phyloP scores from a whole-genome alignment of 2,329 filamentous ascomycete species.

The Elsinoe australis region DNA sequence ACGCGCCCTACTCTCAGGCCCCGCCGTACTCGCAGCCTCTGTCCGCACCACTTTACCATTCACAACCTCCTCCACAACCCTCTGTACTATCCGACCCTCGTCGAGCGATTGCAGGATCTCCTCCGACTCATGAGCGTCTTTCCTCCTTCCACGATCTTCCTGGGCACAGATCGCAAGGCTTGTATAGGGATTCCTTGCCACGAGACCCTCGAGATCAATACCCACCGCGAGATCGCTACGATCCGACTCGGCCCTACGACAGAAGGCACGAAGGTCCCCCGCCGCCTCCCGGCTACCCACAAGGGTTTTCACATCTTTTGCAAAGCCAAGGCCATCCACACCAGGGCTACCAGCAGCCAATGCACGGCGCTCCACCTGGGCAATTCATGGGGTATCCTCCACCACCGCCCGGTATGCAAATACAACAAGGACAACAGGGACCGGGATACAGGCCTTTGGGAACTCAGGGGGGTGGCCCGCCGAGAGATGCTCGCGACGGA shows the following conservation, averaged over 20 bases:
- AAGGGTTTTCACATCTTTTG: not conserved
- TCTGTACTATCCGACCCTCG: slow-evolving; percentile 4
- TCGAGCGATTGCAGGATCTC: not conserved
- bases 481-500: not conserved
- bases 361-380: not conserved
- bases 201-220: slow-evolving; percentile 1
- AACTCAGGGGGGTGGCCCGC: not conserved
- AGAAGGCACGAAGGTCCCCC: slow-evolving; percentile 1
- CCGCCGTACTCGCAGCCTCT: slow-evolving; percentile 5
- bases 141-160: slow-evolving; percentile 3
- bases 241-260: slow-evolving; percentile 3
- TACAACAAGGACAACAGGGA: not conserved
- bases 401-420: slow-evolving; percentile 6
- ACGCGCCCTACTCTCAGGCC: slow-evolving; percentile 2
- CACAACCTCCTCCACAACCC: not conserved
- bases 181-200: not conserved
- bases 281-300: not conserved
- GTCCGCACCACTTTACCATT: slow-evolving; percentile 6
- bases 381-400: slow-evolving; percentile 7
- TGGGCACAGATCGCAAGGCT: not conserved
- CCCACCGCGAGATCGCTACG: slow-evolving; percentile 1
- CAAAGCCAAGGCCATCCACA: not conserved
- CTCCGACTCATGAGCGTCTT: slow-evolving; percentile 1
- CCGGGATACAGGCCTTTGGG: not conserved
- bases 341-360: slow-evolving; percentile 3